Evolutionary conservation across 2,329 filamentous ascomycete species (phyloP).

Genomic region (Colletotrichum liaoningense): DNA sequence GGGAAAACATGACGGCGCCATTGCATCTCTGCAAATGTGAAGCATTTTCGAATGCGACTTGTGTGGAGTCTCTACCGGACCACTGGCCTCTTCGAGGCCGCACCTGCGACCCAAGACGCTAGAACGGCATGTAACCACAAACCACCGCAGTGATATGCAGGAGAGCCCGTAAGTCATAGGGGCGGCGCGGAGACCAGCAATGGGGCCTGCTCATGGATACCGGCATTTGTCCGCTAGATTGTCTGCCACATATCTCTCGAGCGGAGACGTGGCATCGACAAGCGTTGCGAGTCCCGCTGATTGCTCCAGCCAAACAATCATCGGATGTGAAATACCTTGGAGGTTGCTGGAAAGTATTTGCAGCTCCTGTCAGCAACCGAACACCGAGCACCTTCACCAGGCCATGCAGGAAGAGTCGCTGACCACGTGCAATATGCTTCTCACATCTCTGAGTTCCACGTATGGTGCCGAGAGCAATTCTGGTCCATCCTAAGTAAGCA

Average conservation of each 20-base stretch:
- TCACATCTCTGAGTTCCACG: background rate
- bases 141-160: constrained; percentile 10
- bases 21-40: background rate
- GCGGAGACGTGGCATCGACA: constrained; percentile 6
- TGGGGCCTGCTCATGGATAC: background rate
- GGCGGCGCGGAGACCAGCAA: constrained; percentile 1
- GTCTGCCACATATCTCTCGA: background rate
- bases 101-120: constrained; percentile 21
- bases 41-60: background rate
- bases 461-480: background rate
- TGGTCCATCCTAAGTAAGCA: background rate
- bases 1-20: background rate
- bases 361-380: background rate
- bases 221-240: constrained; percentile 10
- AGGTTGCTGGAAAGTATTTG: background rate
- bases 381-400: background rate
- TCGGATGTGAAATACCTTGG: background rate
- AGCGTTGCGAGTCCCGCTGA: background rate
- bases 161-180: background rate
- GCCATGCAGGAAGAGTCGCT: background rate
- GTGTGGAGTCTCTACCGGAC: constrained; percentile 17
- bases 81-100: constrained; percentile 27
- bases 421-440: constrained; percentile 7
- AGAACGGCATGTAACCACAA: constrained; percentile 33
- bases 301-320: background rate